phyloP scores from a whole-genome alignment of 306 rosid genomes.

The Neltuma alba region DNA sequence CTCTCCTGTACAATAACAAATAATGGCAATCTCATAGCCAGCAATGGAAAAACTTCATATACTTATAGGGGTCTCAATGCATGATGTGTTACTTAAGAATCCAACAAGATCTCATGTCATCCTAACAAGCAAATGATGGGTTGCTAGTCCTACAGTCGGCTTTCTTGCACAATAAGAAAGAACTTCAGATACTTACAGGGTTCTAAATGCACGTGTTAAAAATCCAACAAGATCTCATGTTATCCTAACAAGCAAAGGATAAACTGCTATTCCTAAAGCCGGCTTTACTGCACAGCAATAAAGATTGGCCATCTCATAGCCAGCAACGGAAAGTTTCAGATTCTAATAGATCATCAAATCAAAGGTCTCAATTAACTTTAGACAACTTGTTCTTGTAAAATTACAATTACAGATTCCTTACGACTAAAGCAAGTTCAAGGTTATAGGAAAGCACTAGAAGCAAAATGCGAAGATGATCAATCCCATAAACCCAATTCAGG shows the following conservation, averaged over 20 bases:
- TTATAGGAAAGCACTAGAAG: conserved; percentile 21
- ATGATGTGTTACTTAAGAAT: neutral
- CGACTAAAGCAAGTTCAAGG: conserved; percentile 17
- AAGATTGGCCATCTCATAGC: neutral
- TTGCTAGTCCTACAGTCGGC: neutral
- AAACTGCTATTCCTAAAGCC: neutral
- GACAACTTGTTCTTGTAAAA: neutral
- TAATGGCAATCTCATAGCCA: neutral
- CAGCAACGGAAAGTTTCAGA: neutral
- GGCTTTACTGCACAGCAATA: conserved; percentile 2
- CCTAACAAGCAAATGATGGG: conserved; percentile 5
- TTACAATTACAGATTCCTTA: conserved; percentile 23
- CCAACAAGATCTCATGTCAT: conserved; percentile 18
- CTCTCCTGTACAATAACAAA: conserved; percentile 8
- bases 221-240: conserved; percentile 19
- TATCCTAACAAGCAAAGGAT: neutral
- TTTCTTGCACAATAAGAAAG: conserved; percentile 5
- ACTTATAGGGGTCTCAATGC: neutral
- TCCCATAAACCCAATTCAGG: neutral
- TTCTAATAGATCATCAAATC: conserved; percentile 1
- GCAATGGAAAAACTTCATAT: neutral
- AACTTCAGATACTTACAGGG: neutral
- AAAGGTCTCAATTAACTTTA: neutral
- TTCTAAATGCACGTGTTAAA: neutral
- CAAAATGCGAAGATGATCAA: conserved; percentile 20